A percentile compares a stretch with the other conserved stretches of the same genome.
phyloP scores from a whole-genome alignment of 78 protist genomes.

The Dictyostelium firmibasis region DNA sequence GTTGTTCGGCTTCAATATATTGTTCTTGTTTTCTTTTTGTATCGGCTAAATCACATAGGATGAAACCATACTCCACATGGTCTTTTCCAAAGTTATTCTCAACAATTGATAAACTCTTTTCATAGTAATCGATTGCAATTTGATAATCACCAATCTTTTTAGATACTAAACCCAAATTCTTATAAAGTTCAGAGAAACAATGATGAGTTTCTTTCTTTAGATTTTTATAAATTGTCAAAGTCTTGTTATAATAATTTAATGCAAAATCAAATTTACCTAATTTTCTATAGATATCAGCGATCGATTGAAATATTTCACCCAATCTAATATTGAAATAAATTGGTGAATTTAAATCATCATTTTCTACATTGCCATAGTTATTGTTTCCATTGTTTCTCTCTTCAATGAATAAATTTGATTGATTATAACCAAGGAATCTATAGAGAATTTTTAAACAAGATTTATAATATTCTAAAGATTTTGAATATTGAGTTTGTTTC shows the following conservation, averaged over 20 bases:
- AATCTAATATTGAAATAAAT: conserved; percentile 17
- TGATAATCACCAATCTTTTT: conserved; percentile 47
- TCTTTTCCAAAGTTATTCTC: not conserved
- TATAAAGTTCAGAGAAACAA: conserved; percentile 26
- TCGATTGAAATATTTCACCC: conserved; percentile 3
- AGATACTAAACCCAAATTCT: conserved; percentile 31
- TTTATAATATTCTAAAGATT: conserved; percentile 16
- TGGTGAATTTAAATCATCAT: not conserved
- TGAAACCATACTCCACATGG: conserved; percentile 44
- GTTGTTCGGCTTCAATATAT: not conserved
- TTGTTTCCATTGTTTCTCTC: not conserved
- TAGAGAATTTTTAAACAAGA: not conserved
- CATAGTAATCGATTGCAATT: not conserved
- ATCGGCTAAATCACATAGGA: conserved; percentile 56
- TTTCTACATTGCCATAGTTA: not conserved
- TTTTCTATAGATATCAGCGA: conserved; percentile 69
- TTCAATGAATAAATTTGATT: conserved; percentile 4
- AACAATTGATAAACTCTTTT: conserved; percentile 13
- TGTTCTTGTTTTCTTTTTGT: conserved; percentile 39
- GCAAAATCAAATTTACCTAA: conserved; percentile 9
- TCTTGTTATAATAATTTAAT: not conserved
- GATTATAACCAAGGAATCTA: conserved; percentile 26
- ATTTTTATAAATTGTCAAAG: conserved; percentile 10
- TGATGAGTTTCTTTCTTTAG: not conserved
- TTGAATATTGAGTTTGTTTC: conserved; percentile 34